Conservation (phyloP, 441 rosid genomes). For the Pelargonium cotyledonis region DNA sequence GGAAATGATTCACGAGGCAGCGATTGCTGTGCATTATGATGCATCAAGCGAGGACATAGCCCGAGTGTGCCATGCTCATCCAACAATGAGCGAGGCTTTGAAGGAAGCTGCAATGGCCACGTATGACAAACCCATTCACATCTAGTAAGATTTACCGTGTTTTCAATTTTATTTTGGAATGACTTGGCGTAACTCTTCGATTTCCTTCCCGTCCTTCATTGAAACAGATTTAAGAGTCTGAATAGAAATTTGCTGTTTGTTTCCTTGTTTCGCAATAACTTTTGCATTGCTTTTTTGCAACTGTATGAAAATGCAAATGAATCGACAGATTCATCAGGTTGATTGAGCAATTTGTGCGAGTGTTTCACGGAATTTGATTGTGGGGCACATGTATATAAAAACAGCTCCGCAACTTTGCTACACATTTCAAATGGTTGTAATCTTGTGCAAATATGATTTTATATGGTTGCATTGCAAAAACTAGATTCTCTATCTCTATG, state of each 20-base stretch:
- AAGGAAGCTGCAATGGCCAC: constrained; percentile 99
- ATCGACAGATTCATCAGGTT: too few relatives aligned
- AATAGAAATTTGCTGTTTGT: neutral
- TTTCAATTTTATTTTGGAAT: constrained; percentile 18
- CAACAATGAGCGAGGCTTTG: constrained; percentile 97
- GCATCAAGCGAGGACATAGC: constrained; percentile 94
- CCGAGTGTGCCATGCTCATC: constrained; percentile 96
- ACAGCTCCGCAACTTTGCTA: too few relatives aligned
- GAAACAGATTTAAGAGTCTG: constrained; percentile 9
- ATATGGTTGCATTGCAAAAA: too few relatives aligned
- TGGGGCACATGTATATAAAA: too few relatives aligned
- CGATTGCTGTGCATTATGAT: constrained; percentile 71
- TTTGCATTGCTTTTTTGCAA: too few relatives aligned
- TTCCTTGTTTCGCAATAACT: too few relatives aligned
- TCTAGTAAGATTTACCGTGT: constrained; percentile 32
- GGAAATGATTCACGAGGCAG: constrained; percentile 95
- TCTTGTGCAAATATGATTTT: too few relatives aligned
- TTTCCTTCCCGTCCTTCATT: neutral
- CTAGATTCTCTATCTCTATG: too few relatives aligned
- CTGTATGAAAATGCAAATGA: too few relatives aligned
- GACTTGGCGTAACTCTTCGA: constrained; percentile 8
- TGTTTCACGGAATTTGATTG: too few relatives aligned
- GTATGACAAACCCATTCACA: constrained; percentile 94
- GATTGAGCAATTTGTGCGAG: too few relatives aligned
- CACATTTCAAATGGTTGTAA: too few relatives aligned